phyloP scores from a whole-genome alignment of 148 eudicot genomes.

The Agrostemma githago region DNA sequence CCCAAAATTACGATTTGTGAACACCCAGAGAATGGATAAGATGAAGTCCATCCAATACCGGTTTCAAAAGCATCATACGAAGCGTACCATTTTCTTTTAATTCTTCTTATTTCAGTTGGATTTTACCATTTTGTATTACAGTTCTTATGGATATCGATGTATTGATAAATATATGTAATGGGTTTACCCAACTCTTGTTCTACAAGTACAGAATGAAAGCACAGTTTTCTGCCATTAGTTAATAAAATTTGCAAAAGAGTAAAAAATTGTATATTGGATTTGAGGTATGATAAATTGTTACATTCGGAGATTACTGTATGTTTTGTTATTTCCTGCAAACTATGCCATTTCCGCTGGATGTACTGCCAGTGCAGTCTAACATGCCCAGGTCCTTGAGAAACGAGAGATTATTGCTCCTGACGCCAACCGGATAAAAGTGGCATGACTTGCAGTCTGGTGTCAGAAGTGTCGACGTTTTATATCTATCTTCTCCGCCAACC shows the following conservation, averaged over 20 bases:
- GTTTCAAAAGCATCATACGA: constrained; percentile 19
- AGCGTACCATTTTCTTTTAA: constrained; percentile 25
- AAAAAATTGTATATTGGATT: background rate
- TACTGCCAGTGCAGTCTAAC: constrained; percentile 37
- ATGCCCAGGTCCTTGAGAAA: constrained; percentile 27
- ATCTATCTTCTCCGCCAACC: constrained; percentile 67
- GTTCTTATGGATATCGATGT: constrained; percentile 20
- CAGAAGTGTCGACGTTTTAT: constrained; percentile 43
- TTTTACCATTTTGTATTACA: constrained; percentile 24
- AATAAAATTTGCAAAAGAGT: background rate
- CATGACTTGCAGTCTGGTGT: constrained; percentile 49
- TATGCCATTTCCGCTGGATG: constrained; percentile 39
- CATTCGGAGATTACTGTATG: background rate
- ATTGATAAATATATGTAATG: constrained; percentile 25
- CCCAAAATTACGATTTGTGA: constrained; percentile 24
- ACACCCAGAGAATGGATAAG: constrained; percentile 27
- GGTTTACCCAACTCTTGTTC: constrained; percentile 18
- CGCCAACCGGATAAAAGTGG: constrained; percentile 32
- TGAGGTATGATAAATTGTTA: background rate
- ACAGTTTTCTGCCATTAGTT: constrained; percentile 8
- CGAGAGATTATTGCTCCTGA: constrained; percentile 16
- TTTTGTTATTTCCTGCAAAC: constrained; percentile 43
- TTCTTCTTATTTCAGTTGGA: constrained; percentile 14
- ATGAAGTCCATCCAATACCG: constrained; percentile 25
- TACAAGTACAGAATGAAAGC: constrained; percentile 29